Percentiles rank a stretch among this genome's conserved stretches.
These are phyloP conservation scores for Fusarium guadeloupense DNA, from an alignment of 2,329 filamentous ascomycete species.

Conservation along the genomic window DNA sequence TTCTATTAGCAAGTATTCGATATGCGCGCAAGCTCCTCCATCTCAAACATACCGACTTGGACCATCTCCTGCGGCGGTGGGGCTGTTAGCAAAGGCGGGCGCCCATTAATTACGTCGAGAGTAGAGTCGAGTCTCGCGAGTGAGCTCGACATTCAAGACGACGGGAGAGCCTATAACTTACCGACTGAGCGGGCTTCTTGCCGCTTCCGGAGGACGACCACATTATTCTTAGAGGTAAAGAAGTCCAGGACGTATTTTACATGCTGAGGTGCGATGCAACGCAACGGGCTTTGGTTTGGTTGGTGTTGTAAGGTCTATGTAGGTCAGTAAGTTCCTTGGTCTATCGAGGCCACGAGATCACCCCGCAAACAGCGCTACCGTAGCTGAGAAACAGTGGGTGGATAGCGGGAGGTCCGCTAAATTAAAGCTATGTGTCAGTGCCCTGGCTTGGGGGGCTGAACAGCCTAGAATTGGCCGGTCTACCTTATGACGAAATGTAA, in stretches of 20 bases:
- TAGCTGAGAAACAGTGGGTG: conserved; percentile 22
- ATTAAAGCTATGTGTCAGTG: neutral
- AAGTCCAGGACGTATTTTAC: conserved; percentile 40
- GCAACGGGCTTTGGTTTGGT: conserved; percentile 41
- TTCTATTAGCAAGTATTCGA: conserved; percentile 39
- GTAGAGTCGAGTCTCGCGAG: conserved; percentile 33
- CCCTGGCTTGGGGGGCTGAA: no score
- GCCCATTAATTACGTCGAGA: conserved; percentile 34
- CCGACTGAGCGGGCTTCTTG: conserved; percentile 78
- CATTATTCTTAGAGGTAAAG: conserved; percentile 55
- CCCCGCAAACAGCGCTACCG: conserved; percentile 33
- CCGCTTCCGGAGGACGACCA: conserved; percentile 71
- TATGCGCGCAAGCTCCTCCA: conserved; percentile 19
- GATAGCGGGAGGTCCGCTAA: conserved; percentile 22
- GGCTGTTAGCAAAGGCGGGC: conserved; percentile 48
- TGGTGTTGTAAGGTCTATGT: conserved; percentile 37
- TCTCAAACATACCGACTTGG: conserved; percentile 84
- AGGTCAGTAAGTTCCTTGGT: conserved; percentile 27
- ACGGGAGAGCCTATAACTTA: conserved; percentile 53
- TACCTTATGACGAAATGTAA: neutral
- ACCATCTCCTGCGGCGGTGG: conserved; percentile 88
- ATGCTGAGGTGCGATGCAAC: conserved; percentile 46
- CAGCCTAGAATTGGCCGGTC: no score
- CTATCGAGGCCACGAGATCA: conserved; percentile 30
- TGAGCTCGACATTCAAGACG: conserved; percentile 29